These are phyloP conservation scores for Solanum megistacrolobum DNA, from an alignment of 257 asterid genomes.

Conservation along the genomic window DNA sequence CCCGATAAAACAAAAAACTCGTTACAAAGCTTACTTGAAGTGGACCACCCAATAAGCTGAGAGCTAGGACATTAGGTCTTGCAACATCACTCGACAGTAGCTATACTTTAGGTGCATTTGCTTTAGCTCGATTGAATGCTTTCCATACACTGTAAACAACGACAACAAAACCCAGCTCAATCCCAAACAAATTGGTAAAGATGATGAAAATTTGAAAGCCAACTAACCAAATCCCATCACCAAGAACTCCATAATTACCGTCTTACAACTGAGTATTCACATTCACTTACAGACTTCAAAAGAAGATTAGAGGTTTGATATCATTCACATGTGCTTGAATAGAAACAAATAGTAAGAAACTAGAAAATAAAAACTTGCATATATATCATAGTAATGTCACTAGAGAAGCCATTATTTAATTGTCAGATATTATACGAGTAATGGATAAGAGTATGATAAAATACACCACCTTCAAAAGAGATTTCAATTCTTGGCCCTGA, in stretches of 20 bases:
- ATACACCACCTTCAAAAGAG: neutral
- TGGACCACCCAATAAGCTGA: neutral
- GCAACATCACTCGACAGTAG: neutral
- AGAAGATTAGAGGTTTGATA: neutral
- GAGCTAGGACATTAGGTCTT: neutral
- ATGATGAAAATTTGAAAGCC: neutral
- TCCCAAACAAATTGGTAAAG: neutral
- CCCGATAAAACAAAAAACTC: neutral
- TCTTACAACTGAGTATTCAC: neutral
- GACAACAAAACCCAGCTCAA: neutral
- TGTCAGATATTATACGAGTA: neutral
- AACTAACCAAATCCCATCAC: neutral
- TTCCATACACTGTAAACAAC: neutral
- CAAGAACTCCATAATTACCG: neutral
- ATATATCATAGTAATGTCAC: neutral
- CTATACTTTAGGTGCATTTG: neutral
- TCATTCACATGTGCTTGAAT: neutral
- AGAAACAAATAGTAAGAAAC: neutral
- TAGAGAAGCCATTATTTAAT: neutral
- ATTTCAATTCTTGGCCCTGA: constrained; percentile 36
- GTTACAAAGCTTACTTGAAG: neutral
- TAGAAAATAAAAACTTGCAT: neutral
- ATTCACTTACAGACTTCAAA: neutral
- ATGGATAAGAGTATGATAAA: neutral
- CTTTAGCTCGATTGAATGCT: neutral